These are phyloP conservation scores for Wickerhamiella azyma DNA, from an alignment of 805 yeast genomes.

Conservation along the genomic window DNA sequence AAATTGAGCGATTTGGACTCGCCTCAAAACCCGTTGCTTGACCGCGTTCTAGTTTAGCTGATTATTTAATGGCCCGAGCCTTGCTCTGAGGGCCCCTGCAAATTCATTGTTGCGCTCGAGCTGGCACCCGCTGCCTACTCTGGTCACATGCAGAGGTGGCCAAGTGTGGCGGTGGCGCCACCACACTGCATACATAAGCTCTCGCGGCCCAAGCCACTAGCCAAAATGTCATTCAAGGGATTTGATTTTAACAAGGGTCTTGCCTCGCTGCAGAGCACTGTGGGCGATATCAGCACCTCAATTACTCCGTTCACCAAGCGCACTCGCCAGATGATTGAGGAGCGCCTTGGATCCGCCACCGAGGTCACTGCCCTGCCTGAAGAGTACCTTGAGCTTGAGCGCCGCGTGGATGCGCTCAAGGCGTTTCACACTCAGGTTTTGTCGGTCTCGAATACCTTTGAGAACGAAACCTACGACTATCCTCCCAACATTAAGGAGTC, in stretches of 20 bases:
- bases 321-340: conserved; percentile 67
- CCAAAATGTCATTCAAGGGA: conserved; percentile 7
- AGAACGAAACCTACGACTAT: conserved; percentile 69
- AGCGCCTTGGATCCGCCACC: conserved; percentile 62
- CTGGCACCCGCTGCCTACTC: no score
- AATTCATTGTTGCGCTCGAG: no score
- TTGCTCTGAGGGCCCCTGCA: no score
- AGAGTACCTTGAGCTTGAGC: conserved; percentile 64
- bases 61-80: no score
- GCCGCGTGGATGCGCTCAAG: conserved; percentile 58
- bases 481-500: conserved; percentile 66
- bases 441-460: conserved; percentile 45
- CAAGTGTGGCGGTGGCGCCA: no score
- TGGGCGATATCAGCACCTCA: conserved; percentile 27
- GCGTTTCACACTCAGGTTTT: conserved; percentile 46
- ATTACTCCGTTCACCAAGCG: conserved; percentile 69
- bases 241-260: conserved; percentile 30
- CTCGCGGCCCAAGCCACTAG: background rate
- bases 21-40: no score
- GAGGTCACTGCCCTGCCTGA: conserved; percentile 77
- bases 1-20: no score
- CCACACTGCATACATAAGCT: no score
- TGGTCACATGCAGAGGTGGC: background rate
- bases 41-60: no score
- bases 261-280: conserved; percentile 24